Evolutionary conservation across 1,139 yeast genomes (phyloP).

Genomic region (Blastobotrys persicus): DNA sequence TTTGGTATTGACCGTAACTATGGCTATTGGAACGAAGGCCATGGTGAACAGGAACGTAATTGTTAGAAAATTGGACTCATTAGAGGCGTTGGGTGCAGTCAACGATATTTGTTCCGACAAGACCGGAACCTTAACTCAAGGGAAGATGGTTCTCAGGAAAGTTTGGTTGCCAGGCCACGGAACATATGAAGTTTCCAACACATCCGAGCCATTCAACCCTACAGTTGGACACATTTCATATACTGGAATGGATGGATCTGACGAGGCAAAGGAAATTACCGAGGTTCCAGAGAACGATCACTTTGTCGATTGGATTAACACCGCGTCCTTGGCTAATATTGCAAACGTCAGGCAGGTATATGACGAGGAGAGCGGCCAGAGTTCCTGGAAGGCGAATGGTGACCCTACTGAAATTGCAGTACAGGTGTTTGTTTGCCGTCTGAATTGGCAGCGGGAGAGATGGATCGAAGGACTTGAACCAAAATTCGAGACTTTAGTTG

Average conservation of each 20-base stretch:
- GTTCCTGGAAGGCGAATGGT: slow-evolving; percentile 74
- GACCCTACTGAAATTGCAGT: slow-evolving; percentile 86
- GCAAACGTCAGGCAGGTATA: slow-evolving; percentile 52
- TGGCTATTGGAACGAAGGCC: slow-evolving; percentile 82
- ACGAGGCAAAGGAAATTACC: slow-evolving; percentile 48
- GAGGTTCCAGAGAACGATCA: slow-evolving; percentile 30
- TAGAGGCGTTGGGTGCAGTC: slow-evolving; percentile 77
- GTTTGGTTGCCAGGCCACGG: slow-evolving; percentile 81
- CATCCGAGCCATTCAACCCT: slow-evolving; percentile 74
- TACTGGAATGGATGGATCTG: slow-evolving; percentile 42
- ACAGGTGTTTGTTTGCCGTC: slow-evolving; percentile 64
- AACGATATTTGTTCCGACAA: slow-evolving; percentile 82
- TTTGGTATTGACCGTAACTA: slow-evolving; percentile 71
- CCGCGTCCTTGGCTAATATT: slow-evolving; percentile 70
- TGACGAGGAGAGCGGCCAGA: slow-evolving; percentile 38
- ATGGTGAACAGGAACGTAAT: slow-evolving; percentile 72
- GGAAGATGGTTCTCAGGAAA: slow-evolving; percentile 70
- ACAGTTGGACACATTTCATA: slow-evolving; percentile 52
- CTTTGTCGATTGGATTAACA: slow-evolving; percentile 55
- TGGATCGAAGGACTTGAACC: slow-evolving; percentile 39
- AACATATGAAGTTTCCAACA: slow-evolving; percentile 55
- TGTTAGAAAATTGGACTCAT: slow-evolving; percentile 72
- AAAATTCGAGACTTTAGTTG: slow-evolving; percentile 31
- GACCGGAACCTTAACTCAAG: slow-evolving; percentile 79
- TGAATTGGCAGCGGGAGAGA: slow-evolving; percentile 48